Evolutionary conservation across 2,329 filamentous ascomycete genomes (phyloP).

Genomic region (Venturiaceae sp.): DNA sequence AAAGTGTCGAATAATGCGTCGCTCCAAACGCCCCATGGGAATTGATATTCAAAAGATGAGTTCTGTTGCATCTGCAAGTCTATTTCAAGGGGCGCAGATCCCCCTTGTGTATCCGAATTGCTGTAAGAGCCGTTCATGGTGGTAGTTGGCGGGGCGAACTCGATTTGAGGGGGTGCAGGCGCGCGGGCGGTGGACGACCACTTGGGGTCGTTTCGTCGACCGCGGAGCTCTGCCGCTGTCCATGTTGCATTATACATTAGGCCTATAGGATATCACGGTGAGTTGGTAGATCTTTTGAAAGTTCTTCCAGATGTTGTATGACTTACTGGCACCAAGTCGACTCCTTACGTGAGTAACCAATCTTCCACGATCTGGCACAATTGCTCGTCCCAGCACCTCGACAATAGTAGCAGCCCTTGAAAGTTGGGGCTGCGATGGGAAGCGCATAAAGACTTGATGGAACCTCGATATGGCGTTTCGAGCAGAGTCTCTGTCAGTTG

Average conservation of each 20-base stretch:
- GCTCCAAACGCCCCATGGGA: constrained; percentile 11
- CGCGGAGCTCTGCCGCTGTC: constrained; percentile 8
- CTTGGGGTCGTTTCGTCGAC: constrained; percentile 1
- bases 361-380: constrained; percentile 9
- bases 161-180: not conserved
- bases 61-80: not conserved
- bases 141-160: not conserved
- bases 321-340: constrained; percentile 7
- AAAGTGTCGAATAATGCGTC: constrained; percentile 9
- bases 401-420: constrained; percentile 3
- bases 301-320: not conserved
- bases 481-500: constrained; percentile 8
- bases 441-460: constrained; percentile 8
- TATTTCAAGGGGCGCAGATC: not conserved
- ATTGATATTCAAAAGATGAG: not conserved
- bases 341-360: constrained; percentile 9
- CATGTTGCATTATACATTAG: constrained; percentile 10
- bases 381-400: constrained; percentile 8
- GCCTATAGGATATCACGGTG: not conserved
- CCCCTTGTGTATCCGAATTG: not conserved
- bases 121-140: not conserved
- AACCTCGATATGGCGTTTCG: constrained; percentile 9
- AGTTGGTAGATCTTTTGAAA: not conserved
- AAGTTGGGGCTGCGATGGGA: constrained; percentile 2
- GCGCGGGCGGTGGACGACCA: not conserved